Evolutionary conservation across 2,329 filamentous ascomycete genomes (phyloP).

Genomic region (Didymella lethalis): DNA sequence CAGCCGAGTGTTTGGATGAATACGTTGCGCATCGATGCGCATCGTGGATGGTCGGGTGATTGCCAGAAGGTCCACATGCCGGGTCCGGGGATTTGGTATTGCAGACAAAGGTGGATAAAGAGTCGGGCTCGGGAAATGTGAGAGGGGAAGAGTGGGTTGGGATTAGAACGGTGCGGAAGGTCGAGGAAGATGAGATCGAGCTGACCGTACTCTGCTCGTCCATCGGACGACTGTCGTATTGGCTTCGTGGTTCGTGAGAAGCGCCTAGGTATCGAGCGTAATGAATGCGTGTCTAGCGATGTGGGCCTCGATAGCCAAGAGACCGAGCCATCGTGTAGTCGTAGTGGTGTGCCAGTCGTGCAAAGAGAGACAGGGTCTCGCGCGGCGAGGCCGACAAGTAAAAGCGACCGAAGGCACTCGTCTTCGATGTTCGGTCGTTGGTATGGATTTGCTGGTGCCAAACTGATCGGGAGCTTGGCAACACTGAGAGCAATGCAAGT

Average conservation of each 20-base stretch:
- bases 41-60: conserved; percentile 42
- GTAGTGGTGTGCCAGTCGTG: conserved; percentile 44
- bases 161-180: conserved; percentile 38
- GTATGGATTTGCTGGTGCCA: conserved; percentile 41
- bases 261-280: conserved; percentile 18
- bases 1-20: conserved; percentile 54
- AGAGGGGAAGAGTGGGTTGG: conserved; percentile 38
- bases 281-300: conserved; percentile 30
- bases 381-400: conserved; percentile 52
- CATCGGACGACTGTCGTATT: conserved; percentile 43
- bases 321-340: conserved; percentile 43
- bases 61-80: conserved; percentile 42
- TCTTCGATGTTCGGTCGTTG: conserved; percentile 48
- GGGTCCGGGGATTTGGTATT: conserved; percentile 32
- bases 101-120: conserved; percentile 48
- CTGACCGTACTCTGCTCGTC: conserved; percentile 50
- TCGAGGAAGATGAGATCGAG: conserved; percentile 53
- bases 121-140: conserved; percentile 43
- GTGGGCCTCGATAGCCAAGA: conserved; percentile 47
- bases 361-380: conserved; percentile 54
- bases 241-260: conserved; percentile 24
- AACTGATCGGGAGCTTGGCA: conserved; percentile 50
- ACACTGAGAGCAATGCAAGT: conserved; percentile 53
- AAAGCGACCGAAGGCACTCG: conserved; percentile 53
- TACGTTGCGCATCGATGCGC: conserved; percentile 51